Conservation (phyloP, 1,139 yeast species). For the Yamadazyma epiphylla region DNA sequence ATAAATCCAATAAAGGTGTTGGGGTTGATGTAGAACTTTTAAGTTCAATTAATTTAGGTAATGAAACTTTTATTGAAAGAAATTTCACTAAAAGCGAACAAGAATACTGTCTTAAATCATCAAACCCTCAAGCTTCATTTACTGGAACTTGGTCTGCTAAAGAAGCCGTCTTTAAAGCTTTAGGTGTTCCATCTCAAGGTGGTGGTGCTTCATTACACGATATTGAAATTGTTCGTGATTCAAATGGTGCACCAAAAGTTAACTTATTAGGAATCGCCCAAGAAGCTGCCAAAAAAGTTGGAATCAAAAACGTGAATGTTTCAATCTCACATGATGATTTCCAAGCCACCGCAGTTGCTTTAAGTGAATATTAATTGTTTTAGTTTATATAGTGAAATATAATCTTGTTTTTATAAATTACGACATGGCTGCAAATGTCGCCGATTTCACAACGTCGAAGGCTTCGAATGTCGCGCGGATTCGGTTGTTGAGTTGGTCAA, state of each 20-base stretch:
- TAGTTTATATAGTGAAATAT: too few relatives aligned
- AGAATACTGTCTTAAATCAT: slow-evolving; percentile 67
- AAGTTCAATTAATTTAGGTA: slow-evolving; percentile 72
- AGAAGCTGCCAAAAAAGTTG: slow-evolving; percentile 64
- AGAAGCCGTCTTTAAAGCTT: slow-evolving; percentile 96
- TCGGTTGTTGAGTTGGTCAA: not conserved
- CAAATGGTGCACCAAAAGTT: slow-evolving; percentile 82
- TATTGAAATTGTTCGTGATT: slow-evolving; percentile 77
- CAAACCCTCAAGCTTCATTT: slow-evolving; percentile 82
- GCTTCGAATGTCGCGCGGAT: not conserved
- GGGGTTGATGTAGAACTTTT: slow-evolving; percentile 97
- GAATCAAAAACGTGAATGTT: slow-evolving; percentile 71
- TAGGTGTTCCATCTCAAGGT: slow-evolving; percentile 86
- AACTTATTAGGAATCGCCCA: slow-evolving; percentile 72
- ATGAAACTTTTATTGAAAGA: slow-evolving; percentile 85
- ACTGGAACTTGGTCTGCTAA: slow-evolving; percentile 99
- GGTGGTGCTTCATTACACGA: slow-evolving; percentile 93
- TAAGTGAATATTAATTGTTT: slow-evolving; percentile 58
- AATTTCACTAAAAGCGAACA: slow-evolving; percentile 84
- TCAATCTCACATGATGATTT: slow-evolving; percentile 94
- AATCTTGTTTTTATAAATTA: too few relatives aligned
- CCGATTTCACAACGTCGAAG: too few relatives aligned
- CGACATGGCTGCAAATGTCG: too few relatives aligned
- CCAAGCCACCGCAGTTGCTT: slow-evolving; percentile 97
- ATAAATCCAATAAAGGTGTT: slow-evolving; percentile 62